Conservation (phyloP, 176 grass and related monocot genomes). For the Aegilops speltoides region DNA sequence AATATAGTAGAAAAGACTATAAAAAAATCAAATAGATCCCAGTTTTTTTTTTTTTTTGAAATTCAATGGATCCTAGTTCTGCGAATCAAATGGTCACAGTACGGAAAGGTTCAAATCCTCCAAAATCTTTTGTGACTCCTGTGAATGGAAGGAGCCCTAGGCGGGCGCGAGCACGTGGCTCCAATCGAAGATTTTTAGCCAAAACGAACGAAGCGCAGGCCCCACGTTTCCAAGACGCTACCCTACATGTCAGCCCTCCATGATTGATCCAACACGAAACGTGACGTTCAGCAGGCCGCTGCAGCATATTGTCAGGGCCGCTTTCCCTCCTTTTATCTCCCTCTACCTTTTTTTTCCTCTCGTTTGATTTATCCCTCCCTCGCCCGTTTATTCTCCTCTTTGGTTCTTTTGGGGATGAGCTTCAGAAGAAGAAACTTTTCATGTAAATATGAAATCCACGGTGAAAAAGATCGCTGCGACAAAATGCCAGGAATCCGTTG, state of each 20-base stretch:
- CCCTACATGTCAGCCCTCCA: constrained; percentile 31
- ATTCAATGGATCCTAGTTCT: too few species aligned
- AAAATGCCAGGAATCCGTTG: not conserved
- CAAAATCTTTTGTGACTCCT: too few species aligned
- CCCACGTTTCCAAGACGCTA: accelerated
- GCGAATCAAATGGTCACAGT: too few species aligned
- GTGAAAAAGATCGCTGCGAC: not conserved
- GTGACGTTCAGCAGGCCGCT: constrained; percentile 28
- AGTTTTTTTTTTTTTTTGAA: too few species aligned
- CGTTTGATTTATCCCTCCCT: constrained; percentile 1
- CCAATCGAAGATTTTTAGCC: not conserved
- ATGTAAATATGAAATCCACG: not conserved
- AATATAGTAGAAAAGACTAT: too few species aligned
- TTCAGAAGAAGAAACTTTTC: not conserved
- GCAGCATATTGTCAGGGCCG: constrained; percentile 38
- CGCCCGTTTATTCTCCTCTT: not conserved
- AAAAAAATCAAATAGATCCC: too few species aligned
- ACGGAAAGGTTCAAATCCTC: too few species aligned
- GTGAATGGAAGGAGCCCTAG: too few species aligned
- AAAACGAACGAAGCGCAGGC: not conserved
- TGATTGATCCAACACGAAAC: constrained; percentile 45
- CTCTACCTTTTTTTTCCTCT: not conserved
- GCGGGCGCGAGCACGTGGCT: not conserved
- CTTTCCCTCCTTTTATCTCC: not conserved
- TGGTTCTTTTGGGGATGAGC: not conserved